Evolutionary conservation across 352 stramenopile genomes (phyloP), one percentile per base, ranked within the genome.

Genomic region (Discostella stelligera): DNA sequence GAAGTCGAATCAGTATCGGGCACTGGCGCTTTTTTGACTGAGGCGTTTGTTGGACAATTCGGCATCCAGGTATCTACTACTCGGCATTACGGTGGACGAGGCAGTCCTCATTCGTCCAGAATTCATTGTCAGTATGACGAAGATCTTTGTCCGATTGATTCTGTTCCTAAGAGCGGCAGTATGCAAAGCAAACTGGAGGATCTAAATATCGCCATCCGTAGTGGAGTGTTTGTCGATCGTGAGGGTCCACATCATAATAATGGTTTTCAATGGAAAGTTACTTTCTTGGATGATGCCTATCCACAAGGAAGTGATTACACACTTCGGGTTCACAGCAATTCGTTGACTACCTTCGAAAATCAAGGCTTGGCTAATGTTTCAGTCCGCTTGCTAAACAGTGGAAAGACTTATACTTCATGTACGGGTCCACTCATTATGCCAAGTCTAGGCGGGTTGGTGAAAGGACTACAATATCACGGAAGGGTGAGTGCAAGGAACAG

Each of bases 401-500:
- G 95, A 20, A 77, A 94, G 6, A 90, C 77, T 20, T 96, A 95
- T 64, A 65, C 82, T 0, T 50, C 73, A 11, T 98, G 95, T 75
- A 92, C 80, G 8, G 94, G 95, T 66, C 89, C 80, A 9, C 87
- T 95, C 37, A 81, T 97, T 3, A 87, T 98, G 21, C 95, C 90
- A 27, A 81, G 72, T 25, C 62, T 79, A 59, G 80, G 93, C 3
- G 93, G 89, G 10, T 87, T 98, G 20, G 94, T 95, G 64, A 97
- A 96, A 71, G 95, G 95, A 0, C 89, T 97, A 54, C 74, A 96
- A 20, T 98, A 98, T 84, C 94, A 98, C 73, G 91, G 94, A 14
- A 93, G 95, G 18, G 95, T 98, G 25, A 97, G 94, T 52, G 93
- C 95, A 0, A 96, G 95, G 78, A 98, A 98, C 80, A 88, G 91